phyloP scores from a whole-genome alignment of 768 basidiomycete genomes.

The Pisolithus orientalis region DNA sequence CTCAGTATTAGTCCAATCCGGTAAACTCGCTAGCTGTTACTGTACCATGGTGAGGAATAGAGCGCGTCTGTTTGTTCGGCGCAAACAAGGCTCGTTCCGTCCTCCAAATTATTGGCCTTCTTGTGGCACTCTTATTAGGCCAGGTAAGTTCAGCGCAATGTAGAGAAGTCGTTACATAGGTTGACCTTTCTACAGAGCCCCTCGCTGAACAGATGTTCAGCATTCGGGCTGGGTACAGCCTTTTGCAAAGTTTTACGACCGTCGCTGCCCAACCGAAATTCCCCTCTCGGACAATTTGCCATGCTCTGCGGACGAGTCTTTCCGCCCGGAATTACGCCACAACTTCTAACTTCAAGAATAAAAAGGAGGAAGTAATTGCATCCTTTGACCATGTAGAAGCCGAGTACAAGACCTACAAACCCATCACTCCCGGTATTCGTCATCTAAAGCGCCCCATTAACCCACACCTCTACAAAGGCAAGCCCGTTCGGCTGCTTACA shows the following conservation, averaged over 20 bases:
- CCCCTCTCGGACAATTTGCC: background rate
- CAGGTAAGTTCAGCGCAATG: conserved; percentile 1
- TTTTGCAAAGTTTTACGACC: conserved; percentile 11
- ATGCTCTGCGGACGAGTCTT: conserved; percentile 9
- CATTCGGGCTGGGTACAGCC: conserved; percentile 12
- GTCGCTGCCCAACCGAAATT: conserved; percentile 5
- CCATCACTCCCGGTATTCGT: conserved; percentile 79
- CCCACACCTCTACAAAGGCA: conserved; percentile 76
- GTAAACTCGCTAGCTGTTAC: background rate
- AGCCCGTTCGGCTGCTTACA: conserved; percentile 81
- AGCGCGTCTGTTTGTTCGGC: conserved; percentile 29
- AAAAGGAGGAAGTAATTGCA: conserved; percentile 24
- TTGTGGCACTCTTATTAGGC: background rate
- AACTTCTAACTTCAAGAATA: conserved; percentile 9
- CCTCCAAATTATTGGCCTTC: background rate
- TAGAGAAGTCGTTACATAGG: background rate
- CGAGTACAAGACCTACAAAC: conserved; percentile 86
- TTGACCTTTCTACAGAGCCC: background rate
- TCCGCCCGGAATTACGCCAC: conserved; percentile 28
- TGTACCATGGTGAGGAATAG: conserved; percentile 23
- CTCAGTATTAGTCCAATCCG: background rate
- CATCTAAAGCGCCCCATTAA: conserved; percentile 82
- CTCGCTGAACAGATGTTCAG: conserved; percentile 7
- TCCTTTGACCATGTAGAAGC: conserved; percentile 37
- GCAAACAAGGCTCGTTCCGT: conserved; percentile 21